Percentiles rank a stretch among this genome's conserved stretches.
phyloP scores from a whole-genome alignment of 768 basidiomycete genomes.

The Naganishia randhawae region DNA sequence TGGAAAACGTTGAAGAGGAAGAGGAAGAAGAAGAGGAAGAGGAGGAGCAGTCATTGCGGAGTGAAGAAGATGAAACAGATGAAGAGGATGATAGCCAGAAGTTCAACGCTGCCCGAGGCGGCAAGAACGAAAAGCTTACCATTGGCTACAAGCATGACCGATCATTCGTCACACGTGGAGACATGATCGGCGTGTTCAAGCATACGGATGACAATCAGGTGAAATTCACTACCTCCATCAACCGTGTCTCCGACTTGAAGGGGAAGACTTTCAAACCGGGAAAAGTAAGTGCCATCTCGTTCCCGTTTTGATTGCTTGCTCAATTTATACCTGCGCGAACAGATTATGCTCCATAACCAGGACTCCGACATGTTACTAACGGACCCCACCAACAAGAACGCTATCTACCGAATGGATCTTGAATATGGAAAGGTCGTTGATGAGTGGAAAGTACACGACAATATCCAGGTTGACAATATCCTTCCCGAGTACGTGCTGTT shows the following conservation, averaged over 20 bases:
- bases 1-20: slow-evolving; percentile 54
- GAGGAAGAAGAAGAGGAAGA: slow-evolving; percentile 62
- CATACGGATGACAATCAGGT: slow-evolving; percentile 67
- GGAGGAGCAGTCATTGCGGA: slow-evolving; percentile 53
- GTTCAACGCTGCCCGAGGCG: slow-evolving; percentile 56
- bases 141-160: slow-evolving; percentile 94
- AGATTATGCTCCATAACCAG: slow-evolving; percentile 97
- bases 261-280: slow-evolving; percentile 78
- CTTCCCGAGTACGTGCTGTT: slow-evolving; percentile 61
- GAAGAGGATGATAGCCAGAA: slow-evolving; percentile 34
- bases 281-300: slow-evolving; percentile 59
- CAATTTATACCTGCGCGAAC: slow-evolving; percentile 26
- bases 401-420: slow-evolving; percentile 85
- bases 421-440: slow-evolving; percentile 92
- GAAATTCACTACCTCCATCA: slow-evolving; percentile 82
- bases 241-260: slow-evolving; percentile 71
- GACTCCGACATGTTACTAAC: slow-evolving; percentile 92
- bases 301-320: background rate
- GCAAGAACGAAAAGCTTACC: slow-evolving; percentile 79
- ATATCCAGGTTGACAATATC: slow-evolving; percentile 79
- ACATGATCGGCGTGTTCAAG: slow-evolving; percentile 84
- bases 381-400: slow-evolving; percentile 73
- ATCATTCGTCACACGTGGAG: slow-evolving; percentile 87
- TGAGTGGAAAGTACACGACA: slow-evolving; percentile 96
- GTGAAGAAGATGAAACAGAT: slow-evolving; percentile 41